phyloP scores from a whole-genome alignment of 1,284 basidiomycete genomes.

The Neolentinus lepideus region DNA sequence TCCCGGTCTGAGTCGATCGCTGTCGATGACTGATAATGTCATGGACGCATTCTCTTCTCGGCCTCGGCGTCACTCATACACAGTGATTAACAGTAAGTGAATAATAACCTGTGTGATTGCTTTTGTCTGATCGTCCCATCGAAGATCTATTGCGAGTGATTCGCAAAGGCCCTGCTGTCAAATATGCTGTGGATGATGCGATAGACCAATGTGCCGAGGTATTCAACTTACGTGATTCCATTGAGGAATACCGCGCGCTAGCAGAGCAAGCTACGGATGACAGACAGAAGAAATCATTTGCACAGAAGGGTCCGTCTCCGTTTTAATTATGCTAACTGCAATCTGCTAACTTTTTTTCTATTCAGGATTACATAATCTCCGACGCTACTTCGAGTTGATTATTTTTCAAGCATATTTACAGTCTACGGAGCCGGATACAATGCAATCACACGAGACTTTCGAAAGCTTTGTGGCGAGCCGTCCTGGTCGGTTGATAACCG shows the following conservation, averaged over 20 bases:
- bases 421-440: slow-evolving; percentile 77
- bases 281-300: slow-evolving; percentile 54
- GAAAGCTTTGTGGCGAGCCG: slow-evolving; percentile 77
- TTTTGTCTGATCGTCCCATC: slow-evolving; percentile 1
- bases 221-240: slow-evolving; percentile 82
- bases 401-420: slow-evolving; percentile 94
- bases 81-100: slow-evolving; percentile 70
- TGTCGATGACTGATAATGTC: slow-evolving; percentile 18
- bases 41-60: slow-evolving; percentile 2
- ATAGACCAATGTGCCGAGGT: slow-evolving; percentile 86
- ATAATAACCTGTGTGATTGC: background rate
- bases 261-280: slow-evolving; percentile 79
- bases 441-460: slow-evolving; percentile 71
- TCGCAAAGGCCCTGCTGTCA: slow-evolving; percentile 83
- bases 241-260: slow-evolving; percentile 71
- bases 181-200: slow-evolving; percentile 84
- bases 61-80: slow-evolving; percentile 60
- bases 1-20: slow-evolving; percentile 28
- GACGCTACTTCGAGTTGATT: slow-evolving; percentile 87
- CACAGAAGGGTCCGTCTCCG: slow-evolving; percentile 53
- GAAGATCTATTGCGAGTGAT: slow-evolving; percentile 89
- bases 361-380: slow-evolving; percentile 71
- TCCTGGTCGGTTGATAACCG: slow-evolving; percentile 47
- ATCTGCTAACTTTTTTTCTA: background rate
- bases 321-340: background rate